phyloP scores from a whole-genome alignment of 163 green algal species.

The Scenedesmus sp. region DNA sequence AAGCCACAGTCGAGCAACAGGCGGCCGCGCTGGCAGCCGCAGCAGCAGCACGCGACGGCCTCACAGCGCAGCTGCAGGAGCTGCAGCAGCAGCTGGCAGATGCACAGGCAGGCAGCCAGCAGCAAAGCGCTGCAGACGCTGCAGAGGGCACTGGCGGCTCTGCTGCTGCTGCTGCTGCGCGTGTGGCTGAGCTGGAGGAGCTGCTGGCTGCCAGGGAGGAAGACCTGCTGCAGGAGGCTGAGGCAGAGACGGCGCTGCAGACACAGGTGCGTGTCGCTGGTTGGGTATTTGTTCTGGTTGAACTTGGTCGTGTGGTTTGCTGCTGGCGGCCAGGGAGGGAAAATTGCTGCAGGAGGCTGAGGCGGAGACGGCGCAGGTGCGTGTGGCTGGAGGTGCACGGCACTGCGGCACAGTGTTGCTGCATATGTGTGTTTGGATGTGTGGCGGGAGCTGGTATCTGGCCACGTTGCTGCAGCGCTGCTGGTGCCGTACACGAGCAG shows the following conservation, averaged over 20 bases:
- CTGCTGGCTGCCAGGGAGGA: slow-evolving; percentile 11
- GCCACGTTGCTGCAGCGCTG: not conserved
- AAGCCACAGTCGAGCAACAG: not conserved
- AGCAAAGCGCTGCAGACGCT: not conserved
- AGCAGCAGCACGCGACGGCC: not conserved
- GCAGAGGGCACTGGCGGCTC: not conserved
- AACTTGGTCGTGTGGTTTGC: not conserved
- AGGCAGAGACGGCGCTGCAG: slow-evolving; percentile 40
- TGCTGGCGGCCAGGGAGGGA: not conserved
- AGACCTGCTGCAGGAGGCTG: slow-evolving; percentile 37
- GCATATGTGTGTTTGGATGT: not conserved
- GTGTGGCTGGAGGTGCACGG: not conserved
- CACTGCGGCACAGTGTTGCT: not conserved
- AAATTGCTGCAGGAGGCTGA: not conserved
- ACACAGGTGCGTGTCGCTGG: slow-evolving; percentile 19
- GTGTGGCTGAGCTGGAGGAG: slow-evolving; percentile 26
- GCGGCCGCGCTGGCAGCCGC: not conserved
- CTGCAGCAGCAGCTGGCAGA: slow-evolving; percentile 20
- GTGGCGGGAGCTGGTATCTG: not conserved
- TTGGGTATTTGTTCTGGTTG: not conserved
- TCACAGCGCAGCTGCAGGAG: not conserved
- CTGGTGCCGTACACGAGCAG: not conserved
- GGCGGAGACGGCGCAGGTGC: not conserved
- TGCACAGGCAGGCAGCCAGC: not conserved
- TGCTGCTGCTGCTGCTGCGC: not conserved